Conservation (phyloP, 148 eudicot genomes). For the Chenopodium album region DNA sequence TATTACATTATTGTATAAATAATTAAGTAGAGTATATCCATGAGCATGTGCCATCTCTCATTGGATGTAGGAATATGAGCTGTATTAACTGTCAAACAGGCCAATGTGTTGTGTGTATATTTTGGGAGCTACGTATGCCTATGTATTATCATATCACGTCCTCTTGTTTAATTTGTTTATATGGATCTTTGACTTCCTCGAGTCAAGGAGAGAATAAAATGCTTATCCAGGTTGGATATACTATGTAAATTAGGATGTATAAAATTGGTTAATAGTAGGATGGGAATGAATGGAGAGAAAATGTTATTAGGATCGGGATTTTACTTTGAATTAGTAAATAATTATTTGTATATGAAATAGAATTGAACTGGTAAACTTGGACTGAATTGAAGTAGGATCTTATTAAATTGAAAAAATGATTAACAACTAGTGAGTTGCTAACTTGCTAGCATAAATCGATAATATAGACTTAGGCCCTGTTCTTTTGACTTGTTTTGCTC, state of each 20-base stretch:
- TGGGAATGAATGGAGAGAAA: not conserved
- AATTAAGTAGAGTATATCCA: not conserved
- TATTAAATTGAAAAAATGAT: too few species aligned
- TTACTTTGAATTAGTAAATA: too few species aligned
- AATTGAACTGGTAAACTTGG: too few species aligned
- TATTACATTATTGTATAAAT: not conserved
- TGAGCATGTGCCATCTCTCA: not conserved
- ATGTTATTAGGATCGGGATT: too few species aligned
- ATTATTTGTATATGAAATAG: too few species aligned
- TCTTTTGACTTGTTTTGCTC: too few species aligned
- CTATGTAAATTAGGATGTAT: not conserved
- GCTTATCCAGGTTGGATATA: not conserved
- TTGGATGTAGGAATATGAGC: conserved; percentile 32
- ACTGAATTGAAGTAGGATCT: too few species aligned
- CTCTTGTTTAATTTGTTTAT: not conserved
- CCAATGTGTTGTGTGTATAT: conserved; percentile 1
- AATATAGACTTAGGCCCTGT: too few species aligned
- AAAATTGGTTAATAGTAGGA: not conserved
- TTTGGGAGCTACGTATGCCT: not conserved
- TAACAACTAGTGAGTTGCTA: too few species aligned
- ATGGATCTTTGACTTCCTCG: conserved; percentile 33
- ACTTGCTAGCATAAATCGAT: too few species aligned
- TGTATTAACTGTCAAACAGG: conserved; percentile 17
- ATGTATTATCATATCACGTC: not conserved
- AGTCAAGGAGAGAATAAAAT: conserved; percentile 8